These are phyloP conservation scores for Durusdinium trenchii DNA, from an alignment of 73 alveolate genomes.

Conservation along the genomic window DNA sequence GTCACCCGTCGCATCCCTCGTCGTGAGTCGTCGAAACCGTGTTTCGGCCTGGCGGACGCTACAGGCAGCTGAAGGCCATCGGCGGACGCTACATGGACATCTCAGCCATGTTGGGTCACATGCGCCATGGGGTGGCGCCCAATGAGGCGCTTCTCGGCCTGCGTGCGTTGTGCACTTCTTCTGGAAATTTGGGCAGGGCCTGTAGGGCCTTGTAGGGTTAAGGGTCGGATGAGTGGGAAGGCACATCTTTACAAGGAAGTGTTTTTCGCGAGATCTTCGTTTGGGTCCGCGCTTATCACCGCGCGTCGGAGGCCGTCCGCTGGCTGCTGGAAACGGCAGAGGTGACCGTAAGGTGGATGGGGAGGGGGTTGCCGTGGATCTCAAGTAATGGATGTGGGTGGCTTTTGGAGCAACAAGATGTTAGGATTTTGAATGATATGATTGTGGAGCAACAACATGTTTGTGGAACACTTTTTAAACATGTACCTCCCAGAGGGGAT, in stretches of 20 bases:
- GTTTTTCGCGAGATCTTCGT: not conserved
- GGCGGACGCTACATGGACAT: conserved; percentile 89
- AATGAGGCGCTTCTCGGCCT: not conserved
- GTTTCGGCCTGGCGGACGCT: not conserved
- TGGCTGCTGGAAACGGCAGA: conserved; percentile 86
- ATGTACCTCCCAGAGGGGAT: too few species aligned
- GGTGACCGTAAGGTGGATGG: conserved; percentile 61
- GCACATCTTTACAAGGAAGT: not conserved
- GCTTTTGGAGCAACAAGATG: too few species aligned
- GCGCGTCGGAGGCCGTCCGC: conserved; percentile 40
- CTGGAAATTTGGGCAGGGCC: not conserved
- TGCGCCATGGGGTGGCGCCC: conserved; percentile 79
- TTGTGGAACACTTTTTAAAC: too few species aligned
- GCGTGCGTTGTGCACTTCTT: not conserved
- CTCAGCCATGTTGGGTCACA: conserved; percentile 81
- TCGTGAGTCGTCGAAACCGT: not conserved
- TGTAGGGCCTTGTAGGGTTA: not conserved
- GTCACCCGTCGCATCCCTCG: too few species aligned
- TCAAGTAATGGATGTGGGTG: too few species aligned
- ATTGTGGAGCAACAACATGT: too few species aligned
- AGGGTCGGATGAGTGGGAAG: too few species aligned
- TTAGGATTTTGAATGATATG: too few species aligned
- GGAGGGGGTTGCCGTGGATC: too few species aligned
- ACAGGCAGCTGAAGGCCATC: conserved; percentile 61
- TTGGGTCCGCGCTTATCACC: not conserved